Conservation (phyloP, 768 basidiomycete genomes). For the Suillus ampliporus region DNA sequence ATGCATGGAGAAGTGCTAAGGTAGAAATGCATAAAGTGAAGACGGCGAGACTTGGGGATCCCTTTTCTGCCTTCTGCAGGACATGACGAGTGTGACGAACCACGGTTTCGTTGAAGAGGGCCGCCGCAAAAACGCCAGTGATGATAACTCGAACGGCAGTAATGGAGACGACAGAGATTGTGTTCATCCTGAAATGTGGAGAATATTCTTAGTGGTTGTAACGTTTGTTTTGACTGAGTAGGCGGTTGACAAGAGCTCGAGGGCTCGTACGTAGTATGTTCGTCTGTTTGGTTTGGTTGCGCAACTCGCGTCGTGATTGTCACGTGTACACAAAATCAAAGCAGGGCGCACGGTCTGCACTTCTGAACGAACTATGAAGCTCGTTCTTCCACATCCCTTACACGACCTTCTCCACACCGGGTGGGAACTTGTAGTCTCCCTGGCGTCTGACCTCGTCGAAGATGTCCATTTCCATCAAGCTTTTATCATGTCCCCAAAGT, state of each 20-base stretch:
- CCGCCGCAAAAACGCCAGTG: background rate
- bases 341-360: background rate
- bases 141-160: background rate
- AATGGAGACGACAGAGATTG: background rate
- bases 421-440: slow-evolving; percentile 67
- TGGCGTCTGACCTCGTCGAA: slow-evolving; percentile 86
- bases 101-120: background rate
- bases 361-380: background rate
- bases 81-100: background rate
- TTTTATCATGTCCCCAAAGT: slow-evolving; percentile 81
- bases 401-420: slow-evolving; percentile 58
- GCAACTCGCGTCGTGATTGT: background rate
- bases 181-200: background rate
- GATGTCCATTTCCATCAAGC: slow-evolving; percentile 78
- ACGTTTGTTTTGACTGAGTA: background rate
- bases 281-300: background rate
- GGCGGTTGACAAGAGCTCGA: background rate
- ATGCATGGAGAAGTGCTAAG: background rate
- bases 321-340: slow-evolving; percentile 4
- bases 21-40: slow-evolving; percentile 1
- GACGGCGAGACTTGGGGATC: background rate
- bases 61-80: background rate
- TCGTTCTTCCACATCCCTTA: background rate
- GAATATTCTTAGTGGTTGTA: no score
- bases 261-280: background rate